A percentile compares a stretch with the other conserved stretches of the same genome.
These are phyloP conservation scores for Atkinsonella texensis DNA, from an alignment of 2,329 filamentous ascomycete genomes.

Conservation along the genomic window DNA sequence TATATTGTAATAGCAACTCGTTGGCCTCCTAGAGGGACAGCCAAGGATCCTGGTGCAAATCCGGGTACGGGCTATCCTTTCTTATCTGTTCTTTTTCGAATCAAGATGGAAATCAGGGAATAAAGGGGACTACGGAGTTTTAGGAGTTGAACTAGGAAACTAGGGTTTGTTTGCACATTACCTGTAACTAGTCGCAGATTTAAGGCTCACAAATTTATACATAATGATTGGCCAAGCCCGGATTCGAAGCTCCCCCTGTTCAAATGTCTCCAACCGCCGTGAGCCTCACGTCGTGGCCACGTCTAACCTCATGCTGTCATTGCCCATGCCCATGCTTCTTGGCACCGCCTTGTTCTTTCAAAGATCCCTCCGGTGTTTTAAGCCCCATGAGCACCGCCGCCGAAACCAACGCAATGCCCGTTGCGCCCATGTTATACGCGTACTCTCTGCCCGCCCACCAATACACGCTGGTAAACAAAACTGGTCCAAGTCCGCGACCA, in stretches of 20 bases:
- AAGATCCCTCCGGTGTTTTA: constrained; percentile 42
- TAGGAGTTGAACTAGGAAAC: background rate
- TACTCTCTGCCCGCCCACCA: constrained; percentile 93
- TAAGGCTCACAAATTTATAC: background rate
- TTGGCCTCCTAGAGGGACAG: constrained; percentile 22
- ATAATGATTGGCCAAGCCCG: background rate
- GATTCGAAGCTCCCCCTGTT: background rate
- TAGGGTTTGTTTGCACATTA: background rate
- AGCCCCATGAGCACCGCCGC: constrained; percentile 59
- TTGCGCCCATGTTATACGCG: constrained; percentile 71
- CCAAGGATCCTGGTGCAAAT: constrained; percentile 26
- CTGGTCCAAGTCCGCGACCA: constrained; percentile 72
- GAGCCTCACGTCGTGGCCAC: background rate
- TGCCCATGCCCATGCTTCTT: constrained; percentile 10
- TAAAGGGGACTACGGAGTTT: background rate
- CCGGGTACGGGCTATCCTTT: constrained; percentile 19
- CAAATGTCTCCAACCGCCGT: background rate
- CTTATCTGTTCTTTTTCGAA: background rate
- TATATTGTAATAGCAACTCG: constrained; percentile 24
- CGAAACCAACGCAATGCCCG: constrained; percentile 66
- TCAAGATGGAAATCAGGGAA: background rate
- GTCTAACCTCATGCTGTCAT: background rate
- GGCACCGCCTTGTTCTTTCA: constrained; percentile 6
- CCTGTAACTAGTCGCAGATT: background rate
- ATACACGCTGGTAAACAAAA: constrained; percentile 89